phyloP scores from a whole-genome alignment of 306 rosid genomes.

The Acacia acuminata region DNA sequence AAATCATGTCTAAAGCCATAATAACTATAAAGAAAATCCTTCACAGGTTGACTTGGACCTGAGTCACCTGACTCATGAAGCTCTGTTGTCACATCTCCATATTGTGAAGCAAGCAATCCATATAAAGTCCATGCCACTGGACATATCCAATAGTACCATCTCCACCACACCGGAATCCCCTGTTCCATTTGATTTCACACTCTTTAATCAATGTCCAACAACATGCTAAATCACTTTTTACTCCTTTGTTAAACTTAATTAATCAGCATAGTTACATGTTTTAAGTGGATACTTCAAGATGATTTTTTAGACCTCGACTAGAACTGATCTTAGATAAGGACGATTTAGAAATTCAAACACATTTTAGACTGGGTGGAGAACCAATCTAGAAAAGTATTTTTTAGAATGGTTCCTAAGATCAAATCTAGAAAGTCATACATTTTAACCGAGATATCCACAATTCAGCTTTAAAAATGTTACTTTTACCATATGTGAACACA shows the following conservation, averaged over 20 bases:
- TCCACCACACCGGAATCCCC: slow-evolving; percentile 84
- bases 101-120: slow-evolving; percentile 66
- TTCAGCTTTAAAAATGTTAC: too few relatives aligned
- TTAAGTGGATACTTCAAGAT: too few relatives aligned
- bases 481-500: too few relatives aligned
- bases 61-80: slow-evolving; percentile 37
- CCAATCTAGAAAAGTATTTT: too few relatives aligned
- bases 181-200: background rate
- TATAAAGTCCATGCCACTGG: slow-evolving; percentile 73
- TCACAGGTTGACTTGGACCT: slow-evolving; percentile 35
- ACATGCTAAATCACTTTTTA: background rate
- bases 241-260: background rate
- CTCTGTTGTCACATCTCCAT: slow-evolving; percentile 42
- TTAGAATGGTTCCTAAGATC: background rate
- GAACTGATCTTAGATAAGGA: too few relatives aligned
- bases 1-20: slow-evolving; percentile 50
- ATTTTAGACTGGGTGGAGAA: too few relatives aligned
- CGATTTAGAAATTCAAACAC: too few relatives aligned
- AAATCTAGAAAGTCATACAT: too few relatives aligned
- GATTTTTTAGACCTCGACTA: too few relatives aligned
- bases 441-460: too few relatives aligned
- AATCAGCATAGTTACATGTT: background rate
- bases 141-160: slow-evolving; percentile 75
- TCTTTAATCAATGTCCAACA: background rate
- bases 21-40: slow-evolving; percentile 39